Conservation (phyloP, 1,284 basidiomycete species). For the Malassezia furfur region DNA sequence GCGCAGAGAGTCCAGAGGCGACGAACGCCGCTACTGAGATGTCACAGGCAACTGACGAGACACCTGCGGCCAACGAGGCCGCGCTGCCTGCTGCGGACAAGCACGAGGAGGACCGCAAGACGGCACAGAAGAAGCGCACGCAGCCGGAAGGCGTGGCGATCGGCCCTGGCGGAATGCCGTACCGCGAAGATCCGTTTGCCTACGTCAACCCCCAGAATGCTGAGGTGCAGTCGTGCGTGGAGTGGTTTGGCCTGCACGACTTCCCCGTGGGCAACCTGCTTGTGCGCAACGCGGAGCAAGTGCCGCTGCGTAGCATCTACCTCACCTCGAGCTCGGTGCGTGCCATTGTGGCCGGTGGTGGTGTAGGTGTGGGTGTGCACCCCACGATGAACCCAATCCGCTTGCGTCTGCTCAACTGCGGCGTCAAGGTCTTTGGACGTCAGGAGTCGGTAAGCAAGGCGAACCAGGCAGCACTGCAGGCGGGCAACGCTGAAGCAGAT, state of each 20-base stretch:
- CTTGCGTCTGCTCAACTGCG: slow-evolving; percentile 77
- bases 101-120: slow-evolving; percentile 29
- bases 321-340: slow-evolving; percentile 72
- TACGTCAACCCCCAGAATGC: slow-evolving; percentile 31
- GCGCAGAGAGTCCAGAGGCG: slow-evolving; percentile 15
- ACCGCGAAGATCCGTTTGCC: slow-evolving; percentile 41
- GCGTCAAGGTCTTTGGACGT: slow-evolving; percentile 65
- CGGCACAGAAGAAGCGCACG: slow-evolving; percentile 9
- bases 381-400: slow-evolving; percentile 58
- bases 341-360: slow-evolving; percentile 67
- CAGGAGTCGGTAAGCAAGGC: slow-evolving; percentile 53
- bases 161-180: slow-evolving; percentile 36
- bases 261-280: slow-evolving; percentile 72
- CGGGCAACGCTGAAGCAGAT: background rate
- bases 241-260: slow-evolving; percentile 64
- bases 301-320: slow-evolving; percentile 72
- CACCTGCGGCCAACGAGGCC: background rate
- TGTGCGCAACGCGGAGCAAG: slow-evolving; percentile 75
- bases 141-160: slow-evolving; percentile 23
- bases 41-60: background rate
- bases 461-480: slow-evolving; percentile 11
- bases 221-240: slow-evolving; percentile 51
- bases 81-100: slow-evolving; percentile 23
- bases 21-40: background rate
- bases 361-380: slow-evolving; percentile 30